Conservation (phyloP, 2,329 filamentous ascomycete genomes). For the Fusarium redolens region DNA sequence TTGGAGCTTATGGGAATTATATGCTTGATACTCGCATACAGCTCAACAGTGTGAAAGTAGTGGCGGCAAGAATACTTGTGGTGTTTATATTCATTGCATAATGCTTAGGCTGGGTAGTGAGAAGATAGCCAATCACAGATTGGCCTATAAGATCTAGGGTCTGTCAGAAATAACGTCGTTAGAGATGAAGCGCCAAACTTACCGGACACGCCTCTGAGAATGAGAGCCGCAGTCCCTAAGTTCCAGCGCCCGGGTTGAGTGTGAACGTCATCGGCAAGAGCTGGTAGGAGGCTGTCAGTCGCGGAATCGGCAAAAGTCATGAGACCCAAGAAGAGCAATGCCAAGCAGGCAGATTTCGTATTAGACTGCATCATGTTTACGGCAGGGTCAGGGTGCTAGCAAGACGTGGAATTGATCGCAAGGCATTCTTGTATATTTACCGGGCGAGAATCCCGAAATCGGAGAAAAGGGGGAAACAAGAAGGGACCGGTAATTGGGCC, state of each 20-base stretch:
- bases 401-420: not conserved
- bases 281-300: not conserved
- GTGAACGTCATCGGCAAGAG: not conserved
- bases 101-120: not conserved
- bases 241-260: not conserved
- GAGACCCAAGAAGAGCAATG: not conserved
- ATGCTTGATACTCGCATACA: not conserved
- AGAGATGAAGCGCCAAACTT: not conserved
- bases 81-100: not conserved
- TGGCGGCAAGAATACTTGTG: not conserved
- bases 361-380: not conserved
- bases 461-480: not conserved
- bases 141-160: not conserved
- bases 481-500: fast-evolving
- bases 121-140: not conserved
- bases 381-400: fast-evolving
- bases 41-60: not conserved
- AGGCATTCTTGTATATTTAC: not conserved
- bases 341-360: not conserved
- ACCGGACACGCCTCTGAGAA: not conserved
- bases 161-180: not conserved
- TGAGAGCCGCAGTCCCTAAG: not conserved
- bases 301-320: not conserved
- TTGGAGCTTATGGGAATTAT: not conserved
- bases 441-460: not conserved